Evolutionary conservation across 805 yeast genomes (phyloP), one percentile per base, ranked within the genome.

Genomic region (Pichia membranifaciens): DNA sequence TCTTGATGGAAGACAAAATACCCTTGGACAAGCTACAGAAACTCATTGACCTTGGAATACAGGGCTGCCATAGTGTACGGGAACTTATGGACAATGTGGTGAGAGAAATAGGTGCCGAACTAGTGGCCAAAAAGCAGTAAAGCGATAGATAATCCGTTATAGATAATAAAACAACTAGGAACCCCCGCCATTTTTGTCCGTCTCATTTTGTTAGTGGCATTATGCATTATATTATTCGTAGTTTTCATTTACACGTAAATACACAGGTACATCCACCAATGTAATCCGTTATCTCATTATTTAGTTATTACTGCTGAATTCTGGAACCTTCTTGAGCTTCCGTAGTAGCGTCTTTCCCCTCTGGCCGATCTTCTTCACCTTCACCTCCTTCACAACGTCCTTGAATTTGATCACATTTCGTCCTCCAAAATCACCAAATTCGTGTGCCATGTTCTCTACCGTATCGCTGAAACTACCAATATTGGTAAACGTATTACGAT

Each of bases 61-160:
- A 90, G 17, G 99, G 98, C 9, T 80, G 91, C 47, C 91, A 86
- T 58, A 73, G 86, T 56, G 70, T 91, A 12, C 79, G 89, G 61
- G 87, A 86, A 36, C 67, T 87, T 46, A 88, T 91, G 96, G 96
- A 91, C 58, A 73, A 74, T 41, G 87, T 84, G 60, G 84, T 93
- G 4, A 78, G 96, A 58, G 74, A 71, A 50, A 87, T 84, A 54
- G 96, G 95, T 5, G 74, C 76, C 51, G 72, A 73, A 48, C 43
- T 61, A n/a, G 39, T 60, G 21, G 51, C 55, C 17, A 61, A 62
- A 34, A 57, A 51, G 38, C 62, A 57, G 35, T 58, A 48, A 42
- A 5, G n/a, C n/a, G n/a, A n/a, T n/a, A n/a, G n/a, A n/a, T n/a
- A n/a, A n/a, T n/a, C n/a, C n/a, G n/a, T n/a, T n/a, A n/a, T n/a